A percentile compares a stretch with the other conserved stretches of the same genome.
Evolutionary conservation across 352 stramenopile species (phyloP).

Genomic region (Globisporangium megalacanthum): DNA sequence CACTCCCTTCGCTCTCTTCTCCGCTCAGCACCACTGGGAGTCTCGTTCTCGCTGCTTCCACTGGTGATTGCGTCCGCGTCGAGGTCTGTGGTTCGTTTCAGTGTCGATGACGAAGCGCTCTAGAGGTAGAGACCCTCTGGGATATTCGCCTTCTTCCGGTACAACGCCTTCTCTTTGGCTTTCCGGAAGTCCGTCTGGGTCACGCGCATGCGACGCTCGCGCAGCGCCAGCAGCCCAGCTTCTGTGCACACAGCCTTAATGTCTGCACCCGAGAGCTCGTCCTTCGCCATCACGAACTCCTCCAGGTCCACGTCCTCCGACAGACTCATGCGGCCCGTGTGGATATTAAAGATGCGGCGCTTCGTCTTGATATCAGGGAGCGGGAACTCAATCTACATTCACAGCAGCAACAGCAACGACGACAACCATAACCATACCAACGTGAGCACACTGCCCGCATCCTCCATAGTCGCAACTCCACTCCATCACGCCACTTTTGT

Average conservation of each 20-base stretch:
- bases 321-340: constrained; percentile 98
- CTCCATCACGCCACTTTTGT: no score
- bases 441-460: background rate
- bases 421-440: background rate
- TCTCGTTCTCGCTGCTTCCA: background rate
- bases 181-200: constrained; percentile 99
- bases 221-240: constrained; percentile 97
- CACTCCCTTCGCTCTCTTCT: background rate
- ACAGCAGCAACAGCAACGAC: constrained; percentile 2
- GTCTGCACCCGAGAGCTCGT: constrained; percentile 99
- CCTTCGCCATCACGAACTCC: constrained; percentile 99
- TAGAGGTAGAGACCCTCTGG: constrained; percentile 99
- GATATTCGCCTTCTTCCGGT: constrained; percentile 99
- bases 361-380: constrained; percentile 99
- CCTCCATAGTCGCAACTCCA: background rate
- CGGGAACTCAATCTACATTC: constrained; percentile 97
- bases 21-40: background rate
- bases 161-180: constrained; percentile 99
- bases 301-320: constrained; percentile 99
- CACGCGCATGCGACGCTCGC: constrained; percentile 99
- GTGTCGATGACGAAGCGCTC: constrained; percentile 7
- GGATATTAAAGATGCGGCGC: constrained; percentile 99
- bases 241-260: constrained; percentile 99
- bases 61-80: background rate
- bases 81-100: background rate